These are phyloP conservation scores for Fagopyrum homotropicum DNA, from an alignment of 148 eudicot species.

Conservation along the genomic window DNA sequence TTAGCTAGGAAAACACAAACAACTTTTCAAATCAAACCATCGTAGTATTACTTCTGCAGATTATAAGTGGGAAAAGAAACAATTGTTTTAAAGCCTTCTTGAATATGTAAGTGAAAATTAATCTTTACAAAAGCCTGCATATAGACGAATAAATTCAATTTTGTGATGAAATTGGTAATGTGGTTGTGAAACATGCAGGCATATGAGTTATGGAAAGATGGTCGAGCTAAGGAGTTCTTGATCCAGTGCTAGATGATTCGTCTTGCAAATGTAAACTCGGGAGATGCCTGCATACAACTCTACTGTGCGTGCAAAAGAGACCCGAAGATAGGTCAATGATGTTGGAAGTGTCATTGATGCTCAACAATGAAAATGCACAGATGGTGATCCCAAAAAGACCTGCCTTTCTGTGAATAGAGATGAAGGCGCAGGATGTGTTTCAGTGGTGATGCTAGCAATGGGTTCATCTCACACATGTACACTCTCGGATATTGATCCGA, in stretches of 20 bases:
- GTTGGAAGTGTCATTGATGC: constrained; percentile 36
- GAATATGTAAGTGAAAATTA: constrained; percentile 11
- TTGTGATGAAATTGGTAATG: not conserved
- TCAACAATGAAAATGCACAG: constrained; percentile 25
- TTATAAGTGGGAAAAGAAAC: constrained; percentile 18
- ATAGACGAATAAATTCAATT: not conserved
- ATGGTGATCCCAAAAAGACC: constrained; percentile 25
- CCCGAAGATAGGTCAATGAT: constrained; percentile 38
- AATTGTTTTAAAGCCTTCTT: constrained; percentile 15
- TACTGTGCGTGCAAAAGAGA: constrained; percentile 28
- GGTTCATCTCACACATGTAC: not conserved
- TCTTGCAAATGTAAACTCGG: constrained; percentile 9
- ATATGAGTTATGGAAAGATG: constrained; percentile 33
- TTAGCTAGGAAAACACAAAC: too few species aligned
- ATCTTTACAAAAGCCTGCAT: not conserved
- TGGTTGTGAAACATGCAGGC: too few species aligned
- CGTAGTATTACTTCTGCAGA: constrained; percentile 23
- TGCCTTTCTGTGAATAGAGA: constrained; percentile 19
- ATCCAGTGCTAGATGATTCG: constrained; percentile 17
- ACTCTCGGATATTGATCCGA: not conserved
- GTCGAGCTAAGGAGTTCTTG: constrained; percentile 19
- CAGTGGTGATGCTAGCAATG: not conserved
- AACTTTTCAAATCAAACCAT: not conserved
- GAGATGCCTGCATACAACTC: constrained; percentile 30
- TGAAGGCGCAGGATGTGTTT: not conserved